Evolutionary conservation across 768 basidiomycete genomes (phyloP).

Genomic region (Phaeotremella skinneri): DNA sequence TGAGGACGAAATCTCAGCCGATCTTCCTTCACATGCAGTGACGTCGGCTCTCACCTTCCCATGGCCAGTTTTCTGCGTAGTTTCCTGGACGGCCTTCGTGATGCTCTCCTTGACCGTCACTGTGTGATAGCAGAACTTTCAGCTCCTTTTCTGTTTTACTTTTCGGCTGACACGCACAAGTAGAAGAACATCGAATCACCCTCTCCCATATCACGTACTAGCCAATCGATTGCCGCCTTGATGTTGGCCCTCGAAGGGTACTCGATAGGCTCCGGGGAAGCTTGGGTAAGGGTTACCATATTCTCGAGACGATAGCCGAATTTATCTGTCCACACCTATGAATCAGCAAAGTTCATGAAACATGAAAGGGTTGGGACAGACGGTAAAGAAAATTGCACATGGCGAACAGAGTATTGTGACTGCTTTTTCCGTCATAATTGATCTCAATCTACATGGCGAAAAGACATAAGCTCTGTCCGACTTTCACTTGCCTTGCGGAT

Average conservation of each 20-base stretch:
- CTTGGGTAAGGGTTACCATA: slow-evolving; percentile 82
- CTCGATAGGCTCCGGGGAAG: slow-evolving; percentile 61
- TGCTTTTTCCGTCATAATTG: too few species aligned
- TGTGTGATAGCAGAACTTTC: slow-evolving; percentile 93
- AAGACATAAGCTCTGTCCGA: too few species aligned
- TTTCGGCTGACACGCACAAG: slow-evolving; percentile 29
- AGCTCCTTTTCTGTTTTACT: slow-evolving; percentile 68
- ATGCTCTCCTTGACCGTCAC: slow-evolving; percentile 61
- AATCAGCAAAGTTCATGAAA: too few species aligned
- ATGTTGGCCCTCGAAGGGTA: slow-evolving; percentile 80
- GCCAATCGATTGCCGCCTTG: slow-evolving; percentile 83
- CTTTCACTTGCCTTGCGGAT: too few species aligned
- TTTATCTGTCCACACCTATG: slow-evolving; percentile 56
- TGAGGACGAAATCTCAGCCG: not conserved
- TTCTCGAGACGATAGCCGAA: slow-evolving; percentile 73
- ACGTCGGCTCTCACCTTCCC: slow-evolving; percentile 26
- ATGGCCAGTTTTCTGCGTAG: slow-evolving; percentile 46
- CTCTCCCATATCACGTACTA: slow-evolving; percentile 72
- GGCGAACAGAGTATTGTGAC: too few species aligned
- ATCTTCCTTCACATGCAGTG: not conserved
- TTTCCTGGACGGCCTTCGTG: slow-evolving; percentile 55
- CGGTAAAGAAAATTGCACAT: too few species aligned
- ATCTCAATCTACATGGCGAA: too few species aligned
- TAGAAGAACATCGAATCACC: slow-evolving; percentile 53
- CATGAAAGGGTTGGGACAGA: too few species aligned